Evolutionary conservation across 192 early-diverging fungal genomes (phyloP).

Genomic region (Borealophlyctis nickersoniae): DNA sequence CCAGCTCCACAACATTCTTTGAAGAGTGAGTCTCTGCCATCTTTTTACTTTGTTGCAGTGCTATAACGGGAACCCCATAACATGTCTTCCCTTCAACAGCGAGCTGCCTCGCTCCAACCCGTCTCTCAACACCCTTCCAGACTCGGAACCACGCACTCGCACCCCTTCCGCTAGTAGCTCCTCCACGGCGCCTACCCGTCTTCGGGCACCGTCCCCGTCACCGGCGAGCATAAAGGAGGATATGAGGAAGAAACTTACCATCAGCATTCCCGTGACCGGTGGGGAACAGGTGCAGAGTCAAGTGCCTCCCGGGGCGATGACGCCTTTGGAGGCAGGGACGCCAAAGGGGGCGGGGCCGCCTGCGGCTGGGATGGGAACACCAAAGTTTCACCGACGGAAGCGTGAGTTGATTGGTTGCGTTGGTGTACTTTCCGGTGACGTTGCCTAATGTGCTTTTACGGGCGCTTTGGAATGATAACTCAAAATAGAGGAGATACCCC

Average conservation of each 20-base stretch:
- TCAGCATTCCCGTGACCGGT: slow-evolving; percentile 15
- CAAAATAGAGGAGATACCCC: slow-evolving; percentile 20
- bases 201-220: no score
- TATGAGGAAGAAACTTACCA: slow-evolving; percentile 26
- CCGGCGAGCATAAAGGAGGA: no score
- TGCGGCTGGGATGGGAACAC: slow-evolving; percentile 27
- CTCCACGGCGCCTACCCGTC: neutral
- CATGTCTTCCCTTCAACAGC: no score
- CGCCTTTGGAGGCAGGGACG: neutral
- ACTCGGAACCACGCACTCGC: neutral
- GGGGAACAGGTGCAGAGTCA: neutral
- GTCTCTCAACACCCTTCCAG: no score
- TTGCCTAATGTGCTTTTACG: neutral
- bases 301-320: neutral
- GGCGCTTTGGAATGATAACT: neutral
- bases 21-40: slow-evolving; percentile 6
- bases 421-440: neutral
- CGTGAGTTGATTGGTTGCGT: neutral
- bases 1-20: slow-evolving; percentile 26
- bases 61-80: no score
- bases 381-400: slow-evolving; percentile 41
- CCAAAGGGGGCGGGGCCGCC: neutral
- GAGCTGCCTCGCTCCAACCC: no score
- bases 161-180: neutral
- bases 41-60: neutral